Percentiles rank a stretch among this genome's conserved stretches.
phyloP scores from a whole-genome alignment of 208 protist genomes.

The Trypanosoma boissoni region DNA sequence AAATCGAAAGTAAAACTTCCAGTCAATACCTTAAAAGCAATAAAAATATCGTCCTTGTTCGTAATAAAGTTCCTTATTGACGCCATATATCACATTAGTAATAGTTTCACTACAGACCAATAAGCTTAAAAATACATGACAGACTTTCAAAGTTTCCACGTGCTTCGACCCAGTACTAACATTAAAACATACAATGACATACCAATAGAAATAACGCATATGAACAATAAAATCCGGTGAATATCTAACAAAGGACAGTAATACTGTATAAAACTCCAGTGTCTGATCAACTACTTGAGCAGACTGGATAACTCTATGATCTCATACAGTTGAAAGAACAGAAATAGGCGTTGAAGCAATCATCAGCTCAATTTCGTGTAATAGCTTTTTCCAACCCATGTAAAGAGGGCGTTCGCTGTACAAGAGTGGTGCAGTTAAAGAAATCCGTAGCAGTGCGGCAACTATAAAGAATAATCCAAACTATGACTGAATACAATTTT shows the following conservation, averaged over 20 bases:
- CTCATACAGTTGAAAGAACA: conserved; percentile 11
- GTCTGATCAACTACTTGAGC: conserved; percentile 8
- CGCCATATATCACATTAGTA: not conserved
- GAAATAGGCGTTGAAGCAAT: conserved; percentile 6
- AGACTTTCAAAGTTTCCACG: conserved; percentile 13
- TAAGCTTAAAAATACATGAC: not conserved
- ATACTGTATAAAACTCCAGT: conserved; percentile 8
- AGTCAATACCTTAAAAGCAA: conserved; percentile 3
- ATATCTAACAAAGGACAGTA: conserved; percentile 10
- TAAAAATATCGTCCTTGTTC: conserved; percentile 4
- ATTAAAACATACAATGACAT: conserved; percentile 19
- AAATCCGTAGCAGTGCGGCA: conserved; percentile 23
- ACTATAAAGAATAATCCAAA: conserved; percentile 26
- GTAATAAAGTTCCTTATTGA: not conserved
- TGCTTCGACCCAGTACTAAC: conserved; percentile 11
- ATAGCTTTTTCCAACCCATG: conserved; percentile 3
- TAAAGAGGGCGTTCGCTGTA: conserved; percentile 10
- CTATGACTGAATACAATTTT: conserved; percentile 15
- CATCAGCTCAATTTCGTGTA: conserved; percentile 9
- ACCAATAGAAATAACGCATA: conserved; percentile 17
- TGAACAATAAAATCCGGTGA: conserved; percentile 19
- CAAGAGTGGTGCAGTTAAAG: conserved; percentile 9
- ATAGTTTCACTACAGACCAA: conserved; percentile 20
- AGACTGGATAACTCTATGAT: conserved; percentile 7
- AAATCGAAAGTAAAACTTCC: conserved; percentile 17